Evolutionary conservation across 1,284 basidiomycete species (phyloP).

Genomic region (Thelephora terrestris): DNA sequence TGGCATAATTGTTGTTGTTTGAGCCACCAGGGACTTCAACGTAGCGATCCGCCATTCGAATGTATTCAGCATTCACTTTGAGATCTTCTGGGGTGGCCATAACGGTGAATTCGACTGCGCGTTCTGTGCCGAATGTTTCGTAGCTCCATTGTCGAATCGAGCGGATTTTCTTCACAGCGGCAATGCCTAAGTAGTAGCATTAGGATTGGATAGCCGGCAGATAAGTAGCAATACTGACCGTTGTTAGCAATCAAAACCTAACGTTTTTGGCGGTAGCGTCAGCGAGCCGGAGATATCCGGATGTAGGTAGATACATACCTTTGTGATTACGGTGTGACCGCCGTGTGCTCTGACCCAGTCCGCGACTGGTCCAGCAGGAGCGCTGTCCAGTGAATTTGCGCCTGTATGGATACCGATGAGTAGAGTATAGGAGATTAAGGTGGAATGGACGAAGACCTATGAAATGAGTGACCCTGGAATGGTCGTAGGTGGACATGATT

Average conservation of each 20-base stretch:
- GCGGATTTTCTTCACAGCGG: slow-evolving; percentile 98
- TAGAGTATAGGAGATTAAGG: slow-evolving; percentile 8
- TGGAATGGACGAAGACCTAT: slow-evolving; percentile 45
- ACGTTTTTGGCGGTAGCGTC: slow-evolving; percentile 7
- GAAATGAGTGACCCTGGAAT: slow-evolving; percentile 76
- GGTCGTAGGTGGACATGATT: slow-evolving; percentile 61
- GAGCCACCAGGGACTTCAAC: slow-evolving; percentile 97
- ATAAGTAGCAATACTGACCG: slow-evolving; percentile 37
- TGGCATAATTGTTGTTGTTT: slow-evolving; percentile 99
- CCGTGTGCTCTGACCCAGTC: slow-evolving; percentile 91
- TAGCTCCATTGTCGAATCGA: slow-evolving; percentile 99
- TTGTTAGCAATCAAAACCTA: slow-evolving; percentile 98
- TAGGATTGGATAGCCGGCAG: slow-evolving; percentile 14
- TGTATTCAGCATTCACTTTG: slow-evolving; percentile 99
- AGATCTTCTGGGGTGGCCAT: slow-evolving; percentile 99
- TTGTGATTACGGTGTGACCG: slow-evolving; percentile 98
- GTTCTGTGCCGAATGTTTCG: slow-evolving; percentile 96
- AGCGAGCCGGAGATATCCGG: background rate
- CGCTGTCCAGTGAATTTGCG: slow-evolving; percentile 84
- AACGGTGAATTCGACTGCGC: slow-evolving; percentile 95
- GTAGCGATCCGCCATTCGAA: slow-evolving; percentile 99
- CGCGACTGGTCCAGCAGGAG: slow-evolving; percentile 68
- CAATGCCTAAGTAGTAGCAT: slow-evolving; percentile 61
- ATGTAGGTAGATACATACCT: slow-evolving; percentile 40
- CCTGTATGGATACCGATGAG: slow-evolving; percentile 40